These are phyloP conservation scores for Cytospora schulzeri DNA, from an alignment of 2,329 filamentous ascomycete genomes.

Conservation along the genomic window DNA sequence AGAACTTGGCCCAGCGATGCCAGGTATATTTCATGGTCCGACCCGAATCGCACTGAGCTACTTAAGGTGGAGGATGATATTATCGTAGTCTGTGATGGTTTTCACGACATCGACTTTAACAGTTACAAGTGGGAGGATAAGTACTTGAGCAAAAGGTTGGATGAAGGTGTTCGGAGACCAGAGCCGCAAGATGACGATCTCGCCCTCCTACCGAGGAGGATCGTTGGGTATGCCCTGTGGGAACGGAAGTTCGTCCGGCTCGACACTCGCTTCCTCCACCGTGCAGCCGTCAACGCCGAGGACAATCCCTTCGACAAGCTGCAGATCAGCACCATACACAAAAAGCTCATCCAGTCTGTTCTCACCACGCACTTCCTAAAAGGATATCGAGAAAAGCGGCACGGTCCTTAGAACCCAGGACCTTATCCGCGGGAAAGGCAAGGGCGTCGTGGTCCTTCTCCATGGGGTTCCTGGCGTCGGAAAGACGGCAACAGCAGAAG, in stretches of 20 bases:
- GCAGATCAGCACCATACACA: not conserved
- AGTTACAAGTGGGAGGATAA: no score
- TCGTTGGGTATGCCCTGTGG: slow-evolving; percentile 9
- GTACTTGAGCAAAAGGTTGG: no score
- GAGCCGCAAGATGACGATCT: slow-evolving; percentile 7
- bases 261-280: not conserved
- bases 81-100: no score
- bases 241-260: slow-evolving; percentile 7
- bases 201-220: not conserved
- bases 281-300: not conserved
- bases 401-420: not conserved
- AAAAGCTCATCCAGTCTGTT: not conserved
- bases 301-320: not conserved
- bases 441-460: slow-evolving; percentile 40
- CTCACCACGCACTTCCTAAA: not conserved
- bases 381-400: not conserved
- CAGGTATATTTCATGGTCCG: not conserved
- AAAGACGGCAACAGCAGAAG: slow-evolving; percentile 45
- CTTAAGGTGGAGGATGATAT: not conserved
- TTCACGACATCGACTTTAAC: no score
- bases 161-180: not conserved
- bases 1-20: no score
- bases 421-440: slow-evolving; percentile 35
- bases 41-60: not conserved
- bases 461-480: slow-evolving; percentile 41